Evolutionary conservation across 2,329 filamentous ascomycete genomes (phyloP).

Genomic region (Colletotrichum simmondsii): DNA sequence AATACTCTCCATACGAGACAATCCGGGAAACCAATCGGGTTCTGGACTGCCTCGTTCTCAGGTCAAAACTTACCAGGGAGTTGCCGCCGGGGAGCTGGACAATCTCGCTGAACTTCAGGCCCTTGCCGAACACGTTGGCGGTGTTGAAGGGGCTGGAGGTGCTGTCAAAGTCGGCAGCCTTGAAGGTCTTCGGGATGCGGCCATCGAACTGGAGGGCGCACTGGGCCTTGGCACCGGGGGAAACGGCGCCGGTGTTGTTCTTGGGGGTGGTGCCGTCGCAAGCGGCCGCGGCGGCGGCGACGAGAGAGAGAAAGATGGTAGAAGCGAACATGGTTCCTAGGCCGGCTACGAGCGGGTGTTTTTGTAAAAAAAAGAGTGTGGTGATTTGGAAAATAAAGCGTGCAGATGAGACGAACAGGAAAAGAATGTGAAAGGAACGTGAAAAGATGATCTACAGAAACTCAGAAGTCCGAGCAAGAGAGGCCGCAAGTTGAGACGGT

Average conservation of each 20-base stretch:
- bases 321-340: slow-evolving; percentile 34
- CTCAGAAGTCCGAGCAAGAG: neutral
- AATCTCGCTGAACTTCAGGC: slow-evolving; percentile 61
- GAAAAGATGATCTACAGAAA: slow-evolving; percentile 19
- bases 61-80: slow-evolving; percentile 49
- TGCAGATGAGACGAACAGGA: slow-evolving; percentile 27
- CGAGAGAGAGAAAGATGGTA: slow-evolving; percentile 27
- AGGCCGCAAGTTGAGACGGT: neutral
- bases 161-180: slow-evolving; percentile 55
- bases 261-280: slow-evolving; percentile 6
- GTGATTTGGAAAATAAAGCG: slow-evolving; percentile 2
- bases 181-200: slow-evolving; percentile 52
- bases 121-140: slow-evolving; percentile 62
- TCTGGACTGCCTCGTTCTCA: slow-evolving; percentile 10
- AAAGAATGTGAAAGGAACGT: slow-evolving; percentile 26
- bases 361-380: slow-evolving; percentile 22
- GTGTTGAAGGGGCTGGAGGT: slow-evolving; percentile 59
- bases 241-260: slow-evolving; percentile 25
- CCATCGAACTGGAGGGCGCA: slow-evolving; percentile 58
- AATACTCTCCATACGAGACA: neutral
- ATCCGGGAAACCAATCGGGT: neutral
- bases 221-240: slow-evolving; percentile 38
- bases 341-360: slow-evolving; percentile 25
- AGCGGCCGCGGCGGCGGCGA: slow-evolving; percentile 23
- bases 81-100: slow-evolving; percentile 56